Evolutionary conservation across 179 eudicot species (phyloP).

Genomic region (Spergularia azorica): DNA sequence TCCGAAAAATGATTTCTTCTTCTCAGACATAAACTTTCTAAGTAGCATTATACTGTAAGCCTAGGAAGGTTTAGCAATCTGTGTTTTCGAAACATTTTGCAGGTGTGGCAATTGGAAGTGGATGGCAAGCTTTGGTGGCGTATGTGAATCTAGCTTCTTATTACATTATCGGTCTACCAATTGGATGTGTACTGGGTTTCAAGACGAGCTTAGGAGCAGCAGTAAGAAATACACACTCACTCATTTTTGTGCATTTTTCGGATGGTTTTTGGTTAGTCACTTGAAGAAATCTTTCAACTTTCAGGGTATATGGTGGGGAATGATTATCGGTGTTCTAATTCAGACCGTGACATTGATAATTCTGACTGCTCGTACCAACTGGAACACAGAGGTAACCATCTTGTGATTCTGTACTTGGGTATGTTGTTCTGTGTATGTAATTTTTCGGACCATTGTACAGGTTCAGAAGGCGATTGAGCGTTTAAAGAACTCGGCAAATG

Average conservation of each 20-base stretch:
- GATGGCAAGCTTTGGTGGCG: conserved; percentile 53
- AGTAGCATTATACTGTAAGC: neutral
- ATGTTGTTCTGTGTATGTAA: neutral
- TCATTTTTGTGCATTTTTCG: neutral
- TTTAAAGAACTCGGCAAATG: conserved; percentile 35
- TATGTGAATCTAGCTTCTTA: conserved; percentile 42
- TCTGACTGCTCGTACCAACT: conserved; percentile 46
- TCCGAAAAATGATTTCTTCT: neutral
- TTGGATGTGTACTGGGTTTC: conserved; percentile 50
- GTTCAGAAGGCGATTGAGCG: conserved; percentile 43
- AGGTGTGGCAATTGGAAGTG: conserved; percentile 57
- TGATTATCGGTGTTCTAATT: conserved; percentile 41
- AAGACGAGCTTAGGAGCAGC: conserved; percentile 45
- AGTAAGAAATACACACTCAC: conserved; percentile 23
- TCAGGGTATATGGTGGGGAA: conserved; percentile 61
- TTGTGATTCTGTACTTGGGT: neutral
- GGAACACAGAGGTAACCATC: conserved; percentile 38
- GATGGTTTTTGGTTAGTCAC: no score
- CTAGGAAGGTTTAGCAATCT: no score
- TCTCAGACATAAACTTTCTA: neutral
- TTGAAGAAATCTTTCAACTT: neutral
- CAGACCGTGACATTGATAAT: conserved; percentile 44
- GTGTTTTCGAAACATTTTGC: neutral
- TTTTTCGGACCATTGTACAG: conserved; percentile 19
- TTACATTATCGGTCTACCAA: conserved; percentile 44